Evolutionary conservation across 306 rosid genomes (phyloP), one percentile per base, ranked within the genome.

Genomic region (Prosopis cineraria): DNA sequence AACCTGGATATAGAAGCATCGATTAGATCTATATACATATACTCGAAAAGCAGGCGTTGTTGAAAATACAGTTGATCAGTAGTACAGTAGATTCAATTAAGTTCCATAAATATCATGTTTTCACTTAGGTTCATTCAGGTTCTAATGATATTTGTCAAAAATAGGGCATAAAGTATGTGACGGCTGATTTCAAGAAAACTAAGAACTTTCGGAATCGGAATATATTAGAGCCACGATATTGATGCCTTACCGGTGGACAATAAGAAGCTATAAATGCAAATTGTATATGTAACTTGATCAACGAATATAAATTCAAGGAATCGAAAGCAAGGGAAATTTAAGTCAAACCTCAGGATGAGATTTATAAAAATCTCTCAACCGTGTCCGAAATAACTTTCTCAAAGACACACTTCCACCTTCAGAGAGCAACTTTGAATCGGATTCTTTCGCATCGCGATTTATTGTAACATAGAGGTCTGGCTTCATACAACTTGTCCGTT

Each of bases 381-480:
- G 67, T 2, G 34, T 0, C 4, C 79, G 80, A 31, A 92, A 92
- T 24, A 90, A 58, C 83, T 74, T 83, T 83, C 90, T 85, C 59
- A 90, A 34, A 5, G 78, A 41, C 90, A 68, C 29, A 71, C 39
- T 79, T 41, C 77, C 78, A 20, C 78, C 55, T 76, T 79, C 86
- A 47, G 82, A 65, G 59, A 40, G 59, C 36, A 22, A 29, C 70
- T 77, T 80, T 2, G 65, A 77, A 63, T 84, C 86, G 66, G 69
- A 62, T 56, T 81, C 91, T 5, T 82, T 24, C 2, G 86, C 84
- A 30, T 73, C 74, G 12, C 45, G 53, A 34, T 89, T 79, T 71
- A 94, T 39, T 22, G 84, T 24, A 70, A 94, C 79, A 67, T 80
- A 94, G 47, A 94, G 90, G 70, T 94, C 96, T 1, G 92, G 94